phyloP scores from a whole-genome alignment of 192 early-diverging fungal genomes.

The Dissophora ornata region DNA sequence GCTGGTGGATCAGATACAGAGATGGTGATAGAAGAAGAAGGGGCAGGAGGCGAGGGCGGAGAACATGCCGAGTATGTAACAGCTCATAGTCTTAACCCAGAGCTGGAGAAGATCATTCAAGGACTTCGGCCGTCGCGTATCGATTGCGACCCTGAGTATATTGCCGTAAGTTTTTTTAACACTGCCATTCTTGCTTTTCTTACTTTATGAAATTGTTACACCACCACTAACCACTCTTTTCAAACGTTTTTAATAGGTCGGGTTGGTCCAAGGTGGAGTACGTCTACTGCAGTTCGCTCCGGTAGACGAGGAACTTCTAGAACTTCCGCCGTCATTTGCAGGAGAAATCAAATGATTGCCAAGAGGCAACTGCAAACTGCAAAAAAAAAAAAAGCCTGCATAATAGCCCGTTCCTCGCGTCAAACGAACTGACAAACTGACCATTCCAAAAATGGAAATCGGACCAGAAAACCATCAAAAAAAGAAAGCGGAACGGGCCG shows the following conservation, averaged over 20 bases:
- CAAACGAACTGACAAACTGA: too few relatives aligned
- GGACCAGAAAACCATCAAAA: too few relatives aligned
- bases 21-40: background rate
- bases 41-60: conserved; percentile 14
- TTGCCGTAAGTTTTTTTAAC: conserved; percentile 29
- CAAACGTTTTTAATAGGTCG: conserved; percentile 40
- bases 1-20: background rate
- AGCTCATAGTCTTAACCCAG: conserved; percentile 39
- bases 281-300: conserved; percentile 48
- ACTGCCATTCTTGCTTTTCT: background rate
- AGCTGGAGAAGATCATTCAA: conserved; percentile 44
- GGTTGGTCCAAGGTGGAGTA: conserved; percentile 43
- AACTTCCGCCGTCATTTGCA: background rate
- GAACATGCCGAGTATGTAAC: conserved; percentile 49
- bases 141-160: conserved; percentile 52
- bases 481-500: too few relatives aligned
- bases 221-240: too few relatives aligned
- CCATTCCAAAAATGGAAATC: too few relatives aligned
- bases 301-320: conserved; percentile 40
- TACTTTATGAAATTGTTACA: background rate
- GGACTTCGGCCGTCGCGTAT: conserved; percentile 50
- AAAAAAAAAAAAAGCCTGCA: too few relatives aligned
- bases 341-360: background rate
- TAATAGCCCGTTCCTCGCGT: too few relatives aligned
- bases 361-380: too few relatives aligned